Evolutionary conservation across 2,329 filamentous ascomycete species (phyloP).

Genomic region (Fusarium proliferatum): DNA sequence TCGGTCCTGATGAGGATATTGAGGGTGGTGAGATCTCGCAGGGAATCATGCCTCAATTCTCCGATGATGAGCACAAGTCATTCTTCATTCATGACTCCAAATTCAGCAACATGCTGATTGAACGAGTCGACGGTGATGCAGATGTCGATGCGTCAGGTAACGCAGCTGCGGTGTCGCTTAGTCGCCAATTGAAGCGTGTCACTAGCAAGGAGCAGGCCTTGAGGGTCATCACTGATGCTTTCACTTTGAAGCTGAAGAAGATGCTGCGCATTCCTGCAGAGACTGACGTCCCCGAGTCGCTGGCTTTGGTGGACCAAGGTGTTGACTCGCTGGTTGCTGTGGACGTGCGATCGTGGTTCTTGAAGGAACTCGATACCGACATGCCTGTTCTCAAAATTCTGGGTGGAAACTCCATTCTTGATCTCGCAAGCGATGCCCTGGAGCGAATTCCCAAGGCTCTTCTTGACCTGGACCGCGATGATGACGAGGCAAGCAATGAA

Average conservation of each 20-base stretch:
- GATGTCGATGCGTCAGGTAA: background rate
- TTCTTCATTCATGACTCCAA: constrained; percentile 17
- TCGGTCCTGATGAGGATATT: background rate
- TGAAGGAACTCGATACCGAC: constrained; percentile 55
- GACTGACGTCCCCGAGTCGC: background rate
- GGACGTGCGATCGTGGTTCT: constrained; percentile 61
- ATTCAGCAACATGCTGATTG: constrained; percentile 8
- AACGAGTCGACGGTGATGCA: background rate
- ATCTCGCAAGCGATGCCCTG: background rate
- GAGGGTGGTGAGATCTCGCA: constrained; percentile 4
- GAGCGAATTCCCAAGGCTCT: constrained; percentile 3
- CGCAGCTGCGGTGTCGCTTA: background rate
- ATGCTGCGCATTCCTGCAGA: constrained; percentile 6
- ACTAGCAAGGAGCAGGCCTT: constrained; percentile 1
- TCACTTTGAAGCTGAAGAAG: constrained; percentile 6
- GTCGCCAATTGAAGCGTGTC: constrained; percentile 2
- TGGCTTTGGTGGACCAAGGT: constrained; percentile 19
- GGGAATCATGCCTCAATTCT: constrained; percentile 10
- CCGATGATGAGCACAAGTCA: constrained; percentile 1
- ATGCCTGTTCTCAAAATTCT: constrained; percentile 58
- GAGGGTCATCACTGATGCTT: background rate
- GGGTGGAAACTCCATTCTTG: constrained; percentile 22
- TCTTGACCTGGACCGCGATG: background rate
- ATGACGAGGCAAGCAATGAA: background rate
- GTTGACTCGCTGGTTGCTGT: constrained; percentile 50